These are phyloP conservation scores for Podospora conica DNA, from an alignment of 495 filamentous ascomycete genomes.

Conservation along the genomic window DNA sequence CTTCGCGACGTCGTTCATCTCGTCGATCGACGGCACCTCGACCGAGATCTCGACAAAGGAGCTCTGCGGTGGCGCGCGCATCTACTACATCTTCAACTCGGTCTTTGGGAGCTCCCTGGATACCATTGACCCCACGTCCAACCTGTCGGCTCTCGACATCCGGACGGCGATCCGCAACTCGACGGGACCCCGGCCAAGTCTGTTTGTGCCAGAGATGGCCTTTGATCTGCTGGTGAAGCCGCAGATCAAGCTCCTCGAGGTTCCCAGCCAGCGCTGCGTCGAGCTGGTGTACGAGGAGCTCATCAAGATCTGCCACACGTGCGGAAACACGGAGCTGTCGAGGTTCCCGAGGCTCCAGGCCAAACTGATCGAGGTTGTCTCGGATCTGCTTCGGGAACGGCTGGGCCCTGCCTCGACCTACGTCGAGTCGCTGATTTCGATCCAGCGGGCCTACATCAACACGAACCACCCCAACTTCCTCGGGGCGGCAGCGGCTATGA, in stretches of 20 bases:
- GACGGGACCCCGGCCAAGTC: constrained; percentile 86
- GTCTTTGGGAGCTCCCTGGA: constrained; percentile 97
- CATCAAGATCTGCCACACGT: constrained; percentile 99
- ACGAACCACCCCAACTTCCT: constrained; percentile 99
- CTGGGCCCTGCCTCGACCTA: constrained; percentile 83
- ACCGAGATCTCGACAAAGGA: constrained; percentile 99
- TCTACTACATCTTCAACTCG: constrained; percentile 99
- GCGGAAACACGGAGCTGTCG: constrained; percentile 86
- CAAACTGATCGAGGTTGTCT: constrained; percentile 97
- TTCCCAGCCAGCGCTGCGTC: constrained; percentile 93
- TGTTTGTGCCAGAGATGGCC: constrained; percentile 95
- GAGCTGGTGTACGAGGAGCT: constrained; percentile 98
- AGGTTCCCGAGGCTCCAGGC: constrained; percentile 90
- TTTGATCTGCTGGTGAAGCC: constrained; percentile 98
- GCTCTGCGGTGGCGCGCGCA: constrained; percentile 90
- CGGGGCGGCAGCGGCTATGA: constrained; percentile 96
- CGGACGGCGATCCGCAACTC: constrained; percentile 98
- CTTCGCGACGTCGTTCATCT: constrained; percentile 96
- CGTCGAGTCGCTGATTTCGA: constrained; percentile 93
- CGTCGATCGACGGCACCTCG: constrained; percentile 96
- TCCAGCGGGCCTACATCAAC: constrained; percentile 98
- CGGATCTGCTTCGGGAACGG: constrained; percentile 87
- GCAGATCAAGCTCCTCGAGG: constrained; percentile 93
- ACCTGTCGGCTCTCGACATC: constrained; percentile 94
- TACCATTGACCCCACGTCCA: constrained; percentile 89